Conservation (phyloP, 2,329 filamentous ascomycete genomes). For the Raffaelea albimanens region DNA sequence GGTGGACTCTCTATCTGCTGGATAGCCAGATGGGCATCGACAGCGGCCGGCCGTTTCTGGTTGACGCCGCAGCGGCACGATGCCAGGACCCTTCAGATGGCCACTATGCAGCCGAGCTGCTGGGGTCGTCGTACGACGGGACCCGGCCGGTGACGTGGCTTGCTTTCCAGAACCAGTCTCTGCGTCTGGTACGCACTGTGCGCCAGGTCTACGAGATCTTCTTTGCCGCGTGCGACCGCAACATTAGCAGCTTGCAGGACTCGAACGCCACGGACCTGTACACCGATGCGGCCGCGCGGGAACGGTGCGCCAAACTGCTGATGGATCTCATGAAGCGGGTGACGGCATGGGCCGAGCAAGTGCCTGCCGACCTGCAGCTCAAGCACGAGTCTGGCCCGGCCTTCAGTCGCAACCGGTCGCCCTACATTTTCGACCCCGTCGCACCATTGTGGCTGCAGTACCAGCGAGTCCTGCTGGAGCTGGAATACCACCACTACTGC, state of each 20-base stretch:
- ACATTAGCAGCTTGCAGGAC: neutral
- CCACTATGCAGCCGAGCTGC: neutral
- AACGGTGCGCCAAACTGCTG: neutral
- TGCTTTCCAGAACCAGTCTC: neutral
- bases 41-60: conserved; percentile 6
- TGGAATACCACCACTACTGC: conserved; percentile 4
- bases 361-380: neutral
- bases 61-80: neutral
- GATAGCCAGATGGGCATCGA: conserved; percentile 11
- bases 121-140: neutral
- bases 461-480: neutral
- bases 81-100: neutral
- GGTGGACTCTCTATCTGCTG: conserved; percentile 8
- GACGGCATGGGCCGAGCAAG: neutral
- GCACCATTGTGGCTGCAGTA: neutral
- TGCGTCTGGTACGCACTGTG: neutral
- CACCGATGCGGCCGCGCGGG: neutral
- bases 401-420: neutral
- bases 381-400: neutral
- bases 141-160: neutral
- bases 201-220: neutral
- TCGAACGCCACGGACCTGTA: neutral
- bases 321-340: neutral
- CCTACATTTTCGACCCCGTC: neutral
- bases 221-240: neutral